Conservation (phyloP, 2,329 filamentous ascomycete genomes). For the Fusarium palustre region DNA sequence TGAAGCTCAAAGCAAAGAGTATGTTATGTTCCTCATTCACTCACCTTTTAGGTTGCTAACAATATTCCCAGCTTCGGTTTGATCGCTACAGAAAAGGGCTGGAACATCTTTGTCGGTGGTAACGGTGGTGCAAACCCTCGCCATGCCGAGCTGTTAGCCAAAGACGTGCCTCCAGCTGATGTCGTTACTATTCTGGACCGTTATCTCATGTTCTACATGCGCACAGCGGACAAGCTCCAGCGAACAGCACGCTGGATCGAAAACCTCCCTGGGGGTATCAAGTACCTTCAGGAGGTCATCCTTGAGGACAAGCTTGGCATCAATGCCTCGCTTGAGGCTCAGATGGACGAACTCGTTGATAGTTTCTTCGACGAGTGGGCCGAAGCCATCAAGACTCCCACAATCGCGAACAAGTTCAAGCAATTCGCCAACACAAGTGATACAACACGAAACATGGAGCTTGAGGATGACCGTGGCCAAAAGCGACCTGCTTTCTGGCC, state of each 20-base stretch:
- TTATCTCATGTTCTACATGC: slow-evolving; percentile 93
- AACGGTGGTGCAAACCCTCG: slow-evolving; percentile 89
- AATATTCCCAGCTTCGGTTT: slow-evolving; percentile 75
- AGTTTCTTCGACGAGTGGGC: slow-evolving; percentile 94
- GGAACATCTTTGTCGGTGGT: slow-evolving; percentile 90
- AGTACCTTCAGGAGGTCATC: slow-evolving; percentile 84
- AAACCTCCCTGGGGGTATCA: slow-evolving; percentile 82
- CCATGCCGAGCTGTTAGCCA: slow-evolving; percentile 85
- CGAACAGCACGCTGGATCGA: slow-evolving; percentile 91
- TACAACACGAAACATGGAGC: slow-evolving; percentile 75
- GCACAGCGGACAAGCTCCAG: slow-evolving; percentile 90
- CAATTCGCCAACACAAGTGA: slow-evolving; percentile 89
- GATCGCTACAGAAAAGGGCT: slow-evolving; percentile 92
- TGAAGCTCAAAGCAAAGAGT: slow-evolving; percentile 93
- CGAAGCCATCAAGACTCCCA: slow-evolving; percentile 78
- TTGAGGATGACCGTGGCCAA: slow-evolving; percentile 78
- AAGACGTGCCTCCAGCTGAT: slow-evolving; percentile 85
- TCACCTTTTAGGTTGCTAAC: slow-evolving; percentile 20
- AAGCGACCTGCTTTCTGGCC: slow-evolving; percentile 82
- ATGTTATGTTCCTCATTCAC: slow-evolving; percentile 49
- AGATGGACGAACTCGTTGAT: slow-evolving; percentile 88
- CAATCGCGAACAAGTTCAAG: slow-evolving; percentile 75
- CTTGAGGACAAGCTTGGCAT: slow-evolving; percentile 89
- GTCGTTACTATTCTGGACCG: slow-evolving; percentile 87
- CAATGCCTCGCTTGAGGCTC: slow-evolving; percentile 82